Conservation (phyloP, 1,139 yeast species). For the Suhomyces wounanorum region DNA sequence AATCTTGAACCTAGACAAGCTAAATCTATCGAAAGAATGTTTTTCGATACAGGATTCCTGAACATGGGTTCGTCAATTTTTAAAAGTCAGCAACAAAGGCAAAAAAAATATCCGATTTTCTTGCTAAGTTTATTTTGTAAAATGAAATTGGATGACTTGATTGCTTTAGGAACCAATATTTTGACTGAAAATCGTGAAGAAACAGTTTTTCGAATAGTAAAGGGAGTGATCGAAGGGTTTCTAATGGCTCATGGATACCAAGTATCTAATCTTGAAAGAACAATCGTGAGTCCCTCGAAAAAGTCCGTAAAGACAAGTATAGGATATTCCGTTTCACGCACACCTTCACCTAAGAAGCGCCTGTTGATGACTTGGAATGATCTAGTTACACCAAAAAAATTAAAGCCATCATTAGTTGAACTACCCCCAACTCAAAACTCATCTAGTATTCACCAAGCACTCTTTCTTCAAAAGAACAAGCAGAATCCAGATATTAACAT, state of each 20-base stretch:
- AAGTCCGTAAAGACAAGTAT: background rate
- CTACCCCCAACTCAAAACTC: background rate
- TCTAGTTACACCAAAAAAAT: background rate
- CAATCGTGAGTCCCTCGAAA: background rate
- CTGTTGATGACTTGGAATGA: background rate
- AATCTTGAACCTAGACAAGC: constrained; percentile 25
- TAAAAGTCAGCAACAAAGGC: constrained; percentile 24
- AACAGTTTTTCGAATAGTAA: constrained; percentile 25
- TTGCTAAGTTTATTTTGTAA: constrained; percentile 29
- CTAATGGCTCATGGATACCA: constrained; percentile 16
- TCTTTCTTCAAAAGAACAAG: background rate
- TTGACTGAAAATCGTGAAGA: background rate
- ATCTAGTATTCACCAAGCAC: background rate
- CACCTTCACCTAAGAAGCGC: constrained; percentile 1
- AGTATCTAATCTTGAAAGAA: background rate
- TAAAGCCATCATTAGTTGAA: background rate
- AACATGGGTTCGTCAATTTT: constrained; percentile 11
- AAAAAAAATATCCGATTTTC: constrained; percentile 38
- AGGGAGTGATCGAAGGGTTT: constrained; percentile 30
- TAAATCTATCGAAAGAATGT: constrained; percentile 29
- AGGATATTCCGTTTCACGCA: background rate
- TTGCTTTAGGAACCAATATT: constrained; percentile 12
- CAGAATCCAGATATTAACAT: background rate
- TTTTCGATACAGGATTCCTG: constrained; percentile 23
- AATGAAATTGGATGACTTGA: constrained; percentile 22